Evolutionary conservation across 768 basidiomycete species (phyloP).

Genomic region (Boletus pseudo-olivaceus): DNA sequence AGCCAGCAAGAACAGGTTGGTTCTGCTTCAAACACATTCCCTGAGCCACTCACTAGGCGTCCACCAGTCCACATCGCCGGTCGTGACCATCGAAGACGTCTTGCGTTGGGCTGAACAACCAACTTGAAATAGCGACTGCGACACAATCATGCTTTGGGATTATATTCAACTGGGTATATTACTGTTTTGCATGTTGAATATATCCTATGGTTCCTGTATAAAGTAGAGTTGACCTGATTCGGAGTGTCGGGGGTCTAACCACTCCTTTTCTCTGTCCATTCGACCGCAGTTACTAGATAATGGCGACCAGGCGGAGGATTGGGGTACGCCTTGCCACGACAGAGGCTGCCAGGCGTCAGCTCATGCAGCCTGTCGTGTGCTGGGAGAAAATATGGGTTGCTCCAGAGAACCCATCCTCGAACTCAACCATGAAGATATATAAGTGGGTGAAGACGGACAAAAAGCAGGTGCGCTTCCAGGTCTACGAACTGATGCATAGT

Average conservation of each 20-base stretch:
- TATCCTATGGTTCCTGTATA: not conserved
- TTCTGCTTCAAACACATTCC: not conserved
- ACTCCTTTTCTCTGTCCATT: not conserved
- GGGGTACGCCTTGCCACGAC: constrained; percentile 74
- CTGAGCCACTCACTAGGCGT: not conserved
- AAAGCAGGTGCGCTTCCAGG: constrained; percentile 52
- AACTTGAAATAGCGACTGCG: constrained; percentile 8
- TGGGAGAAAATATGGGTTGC: constrained; percentile 79
- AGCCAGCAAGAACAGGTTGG: constrained; percentile 18
- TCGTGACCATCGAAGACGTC: constrained; percentile 38
- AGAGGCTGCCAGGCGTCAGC: constrained; percentile 75
- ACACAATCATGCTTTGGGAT: not conserved
- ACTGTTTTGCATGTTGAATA: not conserved
- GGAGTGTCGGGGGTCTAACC: constrained; percentile 21
- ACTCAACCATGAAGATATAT: constrained; percentile 60
- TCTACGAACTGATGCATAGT: not conserved
- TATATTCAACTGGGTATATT: not conserved
- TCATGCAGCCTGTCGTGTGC: constrained; percentile 87
- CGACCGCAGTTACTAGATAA: constrained; percentile 22
- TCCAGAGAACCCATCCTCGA: constrained; percentile 52
- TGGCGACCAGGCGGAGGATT: constrained; percentile 74
- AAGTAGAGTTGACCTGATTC: not conserved
- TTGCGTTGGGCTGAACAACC: constrained; percentile 58
- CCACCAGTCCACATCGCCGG: constrained; percentile 8
- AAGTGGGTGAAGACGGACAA: constrained; percentile 83